A percentile compares a stretch with the other conserved stretches of the same genome.
These are phyloP conservation scores for Plasmodium sp. DNA, from an alignment of 169 alveolate species.

Conservation along the genomic window DNA sequence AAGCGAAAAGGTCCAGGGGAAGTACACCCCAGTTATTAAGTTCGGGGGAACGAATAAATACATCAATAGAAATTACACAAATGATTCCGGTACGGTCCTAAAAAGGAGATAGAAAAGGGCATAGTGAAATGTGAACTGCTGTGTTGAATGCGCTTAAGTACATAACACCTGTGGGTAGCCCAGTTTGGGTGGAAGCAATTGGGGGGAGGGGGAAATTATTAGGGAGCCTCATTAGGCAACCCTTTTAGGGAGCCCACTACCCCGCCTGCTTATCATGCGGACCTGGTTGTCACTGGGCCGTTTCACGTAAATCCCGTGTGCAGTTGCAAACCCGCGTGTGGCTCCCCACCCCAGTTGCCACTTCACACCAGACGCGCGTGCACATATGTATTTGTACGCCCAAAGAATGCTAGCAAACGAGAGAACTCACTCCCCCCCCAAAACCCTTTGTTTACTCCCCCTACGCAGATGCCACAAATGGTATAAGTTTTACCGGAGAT, in stretches of 20 bases:
- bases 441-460: not conserved
- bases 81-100: constrained; percentile 26
- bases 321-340: not conserved
- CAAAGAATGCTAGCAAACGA: not conserved
- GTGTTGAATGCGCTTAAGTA: not conserved
- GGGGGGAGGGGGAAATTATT: not conserved
- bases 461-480: constrained; percentile 23
- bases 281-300: not conserved
- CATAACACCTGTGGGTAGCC: not conserved
- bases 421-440: not conserved
- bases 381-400: not conserved
- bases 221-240: not conserved
- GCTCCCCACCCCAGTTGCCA: not conserved
- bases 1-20: constrained; percentile 46
- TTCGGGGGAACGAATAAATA: constrained; percentile 72
- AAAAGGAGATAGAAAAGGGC: not conserved
- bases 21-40: constrained; percentile 61
- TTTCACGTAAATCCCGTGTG: not conserved
- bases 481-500: constrained; percentile 13
- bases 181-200: not conserved
- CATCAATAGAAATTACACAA: constrained; percentile 52
- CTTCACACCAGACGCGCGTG: not conserved
- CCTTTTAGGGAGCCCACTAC: not conserved
- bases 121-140: not conserved
- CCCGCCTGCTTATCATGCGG: not conserved